Conservation (phyloP, 2,329 filamentous ascomycete genomes). For the Lecanicillium sp. region DNA sequence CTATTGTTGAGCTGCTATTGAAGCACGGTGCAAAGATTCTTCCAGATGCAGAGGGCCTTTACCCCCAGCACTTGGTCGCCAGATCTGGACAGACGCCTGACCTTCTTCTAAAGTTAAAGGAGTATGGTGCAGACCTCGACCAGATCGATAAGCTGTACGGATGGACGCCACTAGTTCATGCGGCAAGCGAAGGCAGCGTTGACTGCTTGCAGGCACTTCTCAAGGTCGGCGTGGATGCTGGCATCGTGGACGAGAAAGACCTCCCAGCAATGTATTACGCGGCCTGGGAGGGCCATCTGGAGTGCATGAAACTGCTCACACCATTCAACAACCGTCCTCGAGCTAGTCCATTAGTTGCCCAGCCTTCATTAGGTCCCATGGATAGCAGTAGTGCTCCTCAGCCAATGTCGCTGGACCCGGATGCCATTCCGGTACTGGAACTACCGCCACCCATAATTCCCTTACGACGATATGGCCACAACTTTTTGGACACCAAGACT, state of each 20-base stretch:
- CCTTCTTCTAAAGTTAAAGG: conserved; percentile 70
- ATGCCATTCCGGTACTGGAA: conserved; percentile 86
- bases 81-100: conserved; percentile 76
- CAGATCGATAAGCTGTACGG: conserved; percentile 94
- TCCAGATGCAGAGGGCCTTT: conserved; percentile 93
- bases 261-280: conserved; percentile 97
- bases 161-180: conserved; percentile 95
- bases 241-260: conserved; percentile 83
- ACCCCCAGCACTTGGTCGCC: conserved; percentile 93
- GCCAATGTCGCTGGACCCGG: conserved; percentile 65
- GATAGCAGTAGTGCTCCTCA: conserved; percentile 43
- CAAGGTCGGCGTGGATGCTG: conserved; percentile 68
- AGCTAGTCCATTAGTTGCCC: conserved; percentile 36
- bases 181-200: conserved; percentile 91
- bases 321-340: conserved; percentile 42
- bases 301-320: conserved; percentile 85
- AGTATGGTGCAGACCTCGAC: conserved; percentile 82
- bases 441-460: conserved; percentile 95
- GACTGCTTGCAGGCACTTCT: conserved; percentile 77
- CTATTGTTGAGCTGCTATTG: conserved; percentile 78
- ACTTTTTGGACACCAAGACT: conserved; percentile 96
- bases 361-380: conserved; percentile 35
- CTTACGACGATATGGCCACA: conserved; percentile 88
- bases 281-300: conserved; percentile 92
- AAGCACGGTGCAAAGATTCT: conserved; percentile 73